Evolutionary conservation across 2,329 filamentous ascomycete species (phyloP).

Genomic region (Pseudocercospora pini-densiflorae): DNA sequence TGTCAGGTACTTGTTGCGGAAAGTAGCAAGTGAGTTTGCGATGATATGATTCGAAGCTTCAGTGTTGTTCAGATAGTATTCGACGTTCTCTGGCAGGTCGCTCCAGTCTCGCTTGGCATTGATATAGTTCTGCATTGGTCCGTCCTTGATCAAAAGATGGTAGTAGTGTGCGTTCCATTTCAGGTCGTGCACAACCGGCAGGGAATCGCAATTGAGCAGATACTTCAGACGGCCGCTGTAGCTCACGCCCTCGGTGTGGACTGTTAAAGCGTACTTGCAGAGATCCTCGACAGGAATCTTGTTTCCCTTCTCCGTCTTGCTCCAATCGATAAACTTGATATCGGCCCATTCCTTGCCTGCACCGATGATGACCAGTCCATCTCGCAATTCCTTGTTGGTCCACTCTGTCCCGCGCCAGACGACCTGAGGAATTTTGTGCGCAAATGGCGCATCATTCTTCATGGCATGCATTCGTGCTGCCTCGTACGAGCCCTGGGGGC

Average conservation of each 20-base stretch:
- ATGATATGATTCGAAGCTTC: constrained; percentile 30
- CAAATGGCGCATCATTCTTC: constrained; percentile 20
- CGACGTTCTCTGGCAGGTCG: constrained; percentile 28
- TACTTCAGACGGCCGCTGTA: constrained; percentile 36
- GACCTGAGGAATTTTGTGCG: constrained; percentile 30
- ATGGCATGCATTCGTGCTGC: constrained; percentile 17
- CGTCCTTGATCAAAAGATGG: constrained; percentile 28
- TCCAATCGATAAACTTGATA: constrained; percentile 33
- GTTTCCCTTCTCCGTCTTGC: constrained; percentile 1
- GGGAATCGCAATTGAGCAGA: constrained; percentile 32
- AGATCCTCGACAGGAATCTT: constrained; percentile 29
- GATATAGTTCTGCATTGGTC: constrained; percentile 32
- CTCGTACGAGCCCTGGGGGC: constrained; percentile 20
- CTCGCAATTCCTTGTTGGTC: constrained; percentile 32
- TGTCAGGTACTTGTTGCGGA: constrained; percentile 37
- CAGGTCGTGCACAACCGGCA: constrained; percentile 31
- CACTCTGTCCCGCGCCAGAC: constrained; percentile 35
- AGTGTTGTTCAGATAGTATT: constrained; percentile 24
- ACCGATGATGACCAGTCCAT: constrained; percentile 36
- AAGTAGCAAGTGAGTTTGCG: constrained; percentile 30
- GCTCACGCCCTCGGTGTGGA: constrained; percentile 36
- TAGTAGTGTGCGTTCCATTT: constrained; percentile 30
- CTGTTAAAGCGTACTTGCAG: constrained; percentile 34
- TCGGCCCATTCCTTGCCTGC: constrained; percentile 43
- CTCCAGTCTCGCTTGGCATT: constrained; percentile 26